Conservation (phyloP, 768 basidiomycete genomes). For the Tulasnella sp. region DNA sequence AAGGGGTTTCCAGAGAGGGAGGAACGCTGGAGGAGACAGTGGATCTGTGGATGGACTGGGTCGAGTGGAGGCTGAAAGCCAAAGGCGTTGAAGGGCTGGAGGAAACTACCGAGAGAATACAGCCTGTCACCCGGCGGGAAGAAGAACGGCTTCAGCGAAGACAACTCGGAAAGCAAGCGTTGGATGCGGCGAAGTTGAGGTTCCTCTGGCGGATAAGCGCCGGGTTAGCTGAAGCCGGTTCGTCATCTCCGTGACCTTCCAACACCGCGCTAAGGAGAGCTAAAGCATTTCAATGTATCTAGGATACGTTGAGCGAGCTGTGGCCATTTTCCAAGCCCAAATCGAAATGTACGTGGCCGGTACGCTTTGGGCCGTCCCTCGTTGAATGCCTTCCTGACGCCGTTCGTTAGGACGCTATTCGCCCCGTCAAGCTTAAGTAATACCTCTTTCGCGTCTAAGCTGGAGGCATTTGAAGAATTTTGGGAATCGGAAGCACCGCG, state of each 20-base stretch:
- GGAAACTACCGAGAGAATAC: background rate
- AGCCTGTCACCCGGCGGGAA: background rate
- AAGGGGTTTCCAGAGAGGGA: constrained; percentile 30
- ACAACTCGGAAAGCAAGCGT: background rate
- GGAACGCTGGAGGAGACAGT: constrained; percentile 17
- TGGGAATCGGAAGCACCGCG: no score
- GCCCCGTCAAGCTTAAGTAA: constrained; percentile 29
- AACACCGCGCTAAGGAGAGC: background rate
- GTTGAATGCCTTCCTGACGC: background rate
- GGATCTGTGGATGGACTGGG: constrained; percentile 65
- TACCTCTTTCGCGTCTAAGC: constrained; percentile 35
- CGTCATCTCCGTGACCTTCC: constrained; percentile 17
- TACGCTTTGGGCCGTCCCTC: no score
- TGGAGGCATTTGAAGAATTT: constrained; percentile 56
- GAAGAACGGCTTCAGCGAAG: background rate
- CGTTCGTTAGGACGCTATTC: constrained; percentile 36
- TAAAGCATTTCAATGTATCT: background rate
- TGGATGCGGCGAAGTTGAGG: constrained; percentile 29
- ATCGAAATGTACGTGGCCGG: constrained; percentile 78
- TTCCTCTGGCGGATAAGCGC: constrained; percentile 61
- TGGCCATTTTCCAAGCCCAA: constrained; percentile 73
- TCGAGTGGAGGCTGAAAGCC: constrained; percentile 58
- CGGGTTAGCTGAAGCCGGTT: constrained; percentile 56
- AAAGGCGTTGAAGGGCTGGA: constrained; percentile 33
- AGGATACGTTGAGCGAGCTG: constrained; percentile 67